phyloP scores from a whole-genome alignment of 2,329 filamentous ascomycete genomes.

The Thelonectria blattea region DNA sequence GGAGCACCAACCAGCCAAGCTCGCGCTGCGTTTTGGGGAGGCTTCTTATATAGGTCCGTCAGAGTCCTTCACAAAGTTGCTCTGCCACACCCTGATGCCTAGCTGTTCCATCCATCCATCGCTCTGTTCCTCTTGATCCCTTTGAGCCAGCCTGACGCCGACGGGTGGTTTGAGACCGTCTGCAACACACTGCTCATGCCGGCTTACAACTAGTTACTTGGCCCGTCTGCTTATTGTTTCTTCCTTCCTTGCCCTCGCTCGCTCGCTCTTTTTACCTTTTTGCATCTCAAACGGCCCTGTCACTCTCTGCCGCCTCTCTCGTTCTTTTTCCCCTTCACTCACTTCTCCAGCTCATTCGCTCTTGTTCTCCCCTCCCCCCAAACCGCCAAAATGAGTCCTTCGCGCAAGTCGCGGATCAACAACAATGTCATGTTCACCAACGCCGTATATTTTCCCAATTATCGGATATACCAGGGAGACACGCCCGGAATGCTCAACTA shows the following conservation, averaged over 20 bases:
- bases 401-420: conserved; percentile 53
- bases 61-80: conserved; percentile 34
- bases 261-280: conserved; percentile 1
- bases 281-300: conserved; percentile 3
- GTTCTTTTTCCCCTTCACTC: background rate
- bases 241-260: background rate
- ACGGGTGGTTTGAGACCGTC: conserved; percentile 26
- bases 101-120: conserved; percentile 30
- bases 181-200: conserved; percentile 27
- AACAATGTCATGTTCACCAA: conserved; percentile 67
- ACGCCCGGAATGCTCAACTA: conserved; percentile 77
- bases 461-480: conserved; percentile 73
- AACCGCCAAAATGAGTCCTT: conserved; percentile 49
- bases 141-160: conserved; percentile 22
- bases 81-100: conserved; percentile 38
- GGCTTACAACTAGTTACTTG: conserved; percentile 20
- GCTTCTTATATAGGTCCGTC: conserved; percentile 37
- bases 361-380: background rate
- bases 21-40: conserved; percentile 20
- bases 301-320: background rate
- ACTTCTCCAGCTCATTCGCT: background rate
- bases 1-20: conserved; percentile 24
- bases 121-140: conserved; percentile 22
- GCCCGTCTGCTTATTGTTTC: background rate
- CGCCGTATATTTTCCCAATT: conserved; percentile 85